Evolutionary conservation across 2,329 filamentous ascomycete genomes (phyloP), one percentile per base, ranked within the genome.

Genomic region (Cercospora brassicicola): DNA sequence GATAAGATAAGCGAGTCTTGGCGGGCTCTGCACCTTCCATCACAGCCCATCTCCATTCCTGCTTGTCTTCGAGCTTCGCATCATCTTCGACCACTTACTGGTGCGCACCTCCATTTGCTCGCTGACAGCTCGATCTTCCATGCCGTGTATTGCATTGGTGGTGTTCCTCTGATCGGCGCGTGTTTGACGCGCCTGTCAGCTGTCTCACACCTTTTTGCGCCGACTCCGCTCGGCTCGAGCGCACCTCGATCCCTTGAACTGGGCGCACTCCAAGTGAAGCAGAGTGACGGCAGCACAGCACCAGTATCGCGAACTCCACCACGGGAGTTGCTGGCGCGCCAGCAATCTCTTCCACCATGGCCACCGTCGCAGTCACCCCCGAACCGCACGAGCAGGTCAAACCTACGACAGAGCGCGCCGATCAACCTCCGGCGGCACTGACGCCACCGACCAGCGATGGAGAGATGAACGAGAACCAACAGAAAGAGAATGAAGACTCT

Each of bases 371-470:
- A 30, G 60, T 72, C 65, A 76, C 75, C 55, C 75, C 74, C 28
- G 71, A 73, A 18, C 65, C 68, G 28, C 71, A 73, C 55, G 72
- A 71, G 42, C 51, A 64, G 36, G 69, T 70, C 62, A 73, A 75
- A 64, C 71, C 73, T 13, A 72, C 72, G 20, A 76, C 67, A 61
- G 75, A 76, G 62, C 59, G 64, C 56, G 65, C 67, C 53, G 62
- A 65, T 20, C 67, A 68, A 59, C 71, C 76, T 28, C 69, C 75
- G 8, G 76, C 80, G 42, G 82, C 82, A 62, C 77, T 84, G 71
- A 85, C 83, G 64, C 83, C 83, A 67, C 83, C 83, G 9, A 84
- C 83, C 45, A 84, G 82, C 76, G 83, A 85, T 55, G 48, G 48
- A 75, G 83, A 85, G 73, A 80, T 83, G 78, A 78, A 79, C 59